Conservation (phyloP, 2,329 filamentous ascomycete species). For the Penicillium sclerotiorum region DNA sequence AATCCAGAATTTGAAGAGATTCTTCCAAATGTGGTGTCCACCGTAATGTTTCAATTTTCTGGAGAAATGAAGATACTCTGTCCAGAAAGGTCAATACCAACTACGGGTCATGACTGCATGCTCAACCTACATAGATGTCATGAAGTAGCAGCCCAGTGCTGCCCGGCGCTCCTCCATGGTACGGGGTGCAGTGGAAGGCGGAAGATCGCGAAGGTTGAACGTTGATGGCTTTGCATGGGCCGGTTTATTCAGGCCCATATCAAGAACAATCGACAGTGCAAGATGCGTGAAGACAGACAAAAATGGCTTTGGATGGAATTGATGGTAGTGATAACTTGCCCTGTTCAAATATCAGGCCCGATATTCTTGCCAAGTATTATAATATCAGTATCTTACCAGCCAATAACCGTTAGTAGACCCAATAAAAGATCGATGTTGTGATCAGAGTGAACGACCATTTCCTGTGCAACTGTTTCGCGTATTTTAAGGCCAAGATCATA, state of each 20-base stretch:
- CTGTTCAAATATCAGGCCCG: not conserved
- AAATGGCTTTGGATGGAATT: constrained; percentile 7
- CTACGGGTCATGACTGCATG: not conserved
- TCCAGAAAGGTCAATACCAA: not conserved
- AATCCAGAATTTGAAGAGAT: not conserved
- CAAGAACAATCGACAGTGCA: not conserved
- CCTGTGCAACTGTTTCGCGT: constrained; percentile 8
- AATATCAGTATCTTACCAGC: constrained; percentile 8
- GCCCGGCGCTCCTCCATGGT: constrained; percentile 55
- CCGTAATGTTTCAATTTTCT: not conserved
- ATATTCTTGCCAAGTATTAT: not conserved
- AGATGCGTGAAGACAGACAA: constrained; percentile 1
- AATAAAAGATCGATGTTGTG: constrained; percentile 16
- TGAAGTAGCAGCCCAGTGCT: constrained; percentile 51
- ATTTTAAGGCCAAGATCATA: constrained; percentile 3
- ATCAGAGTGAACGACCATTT: constrained; percentile 13
- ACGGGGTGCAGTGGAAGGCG: constrained; percentile 22
- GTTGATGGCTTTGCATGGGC: not conserved
- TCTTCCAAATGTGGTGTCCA: not conserved
- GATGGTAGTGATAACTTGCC: not conserved
- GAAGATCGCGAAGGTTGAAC: constrained; percentile 8
- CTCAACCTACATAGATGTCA: constrained; percentile 39
- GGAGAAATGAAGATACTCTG: not conserved
- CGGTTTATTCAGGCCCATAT: constrained; percentile 16
- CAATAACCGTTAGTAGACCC: constrained; percentile 11